Evolutionary conservation across 2,329 filamentous ascomycete species (phyloP).

Genomic region (Pleoardoris graminearum): DNA sequence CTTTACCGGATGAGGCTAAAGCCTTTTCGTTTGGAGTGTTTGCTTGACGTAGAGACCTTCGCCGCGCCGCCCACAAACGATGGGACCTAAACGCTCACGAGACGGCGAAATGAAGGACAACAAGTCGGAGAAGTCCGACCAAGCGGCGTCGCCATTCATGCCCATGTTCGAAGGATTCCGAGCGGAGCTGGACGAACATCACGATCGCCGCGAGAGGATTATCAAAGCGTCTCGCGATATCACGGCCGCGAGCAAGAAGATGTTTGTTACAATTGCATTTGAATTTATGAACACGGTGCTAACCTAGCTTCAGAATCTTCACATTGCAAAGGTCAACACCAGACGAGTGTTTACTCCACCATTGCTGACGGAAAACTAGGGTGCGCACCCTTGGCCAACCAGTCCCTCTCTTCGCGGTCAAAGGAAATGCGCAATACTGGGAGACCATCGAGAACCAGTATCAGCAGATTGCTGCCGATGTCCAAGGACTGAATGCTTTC

Average conservation of each 20-base stretch:
- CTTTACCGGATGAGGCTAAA: slow-evolving; percentile 24
- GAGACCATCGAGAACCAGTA: slow-evolving; percentile 73
- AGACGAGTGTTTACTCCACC: slow-evolving; percentile 15
- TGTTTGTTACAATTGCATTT: slow-evolving; percentile 60
- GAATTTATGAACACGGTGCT: slow-evolving; percentile 9
- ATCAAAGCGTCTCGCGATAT: slow-evolving; percentile 92
- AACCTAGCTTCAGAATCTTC: slow-evolving; percentile 66
- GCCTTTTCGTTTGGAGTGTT: slow-evolving; percentile 22
- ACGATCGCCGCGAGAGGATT: slow-evolving; percentile 86
- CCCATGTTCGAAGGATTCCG: slow-evolving; percentile 86
- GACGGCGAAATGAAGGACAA: slow-evolving; percentile 41
- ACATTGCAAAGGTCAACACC: slow-evolving; percentile 70
- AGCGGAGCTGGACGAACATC: slow-evolving; percentile 87
- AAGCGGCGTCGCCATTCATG: slow-evolving; percentile 51
- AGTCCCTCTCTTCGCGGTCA: slow-evolving; percentile 69
- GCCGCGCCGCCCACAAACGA: slow-evolving; percentile 17
- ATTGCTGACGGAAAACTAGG: slow-evolving; percentile 48
- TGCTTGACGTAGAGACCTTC: slow-evolving; percentile 25
- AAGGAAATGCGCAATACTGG: slow-evolving; percentile 71
- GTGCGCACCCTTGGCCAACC: slow-evolving; percentile 63
- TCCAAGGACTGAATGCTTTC: slow-evolving; percentile 77
- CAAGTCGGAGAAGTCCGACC: slow-evolving; percentile 29
- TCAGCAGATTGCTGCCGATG: slow-evolving; percentile 67
- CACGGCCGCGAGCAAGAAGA: slow-evolving; percentile 94
- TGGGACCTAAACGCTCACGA: slow-evolving; percentile 41